Conservation (phyloP, 2,329 filamentous ascomycete genomes). For the Teratosphaeria nubilosa region DNA sequence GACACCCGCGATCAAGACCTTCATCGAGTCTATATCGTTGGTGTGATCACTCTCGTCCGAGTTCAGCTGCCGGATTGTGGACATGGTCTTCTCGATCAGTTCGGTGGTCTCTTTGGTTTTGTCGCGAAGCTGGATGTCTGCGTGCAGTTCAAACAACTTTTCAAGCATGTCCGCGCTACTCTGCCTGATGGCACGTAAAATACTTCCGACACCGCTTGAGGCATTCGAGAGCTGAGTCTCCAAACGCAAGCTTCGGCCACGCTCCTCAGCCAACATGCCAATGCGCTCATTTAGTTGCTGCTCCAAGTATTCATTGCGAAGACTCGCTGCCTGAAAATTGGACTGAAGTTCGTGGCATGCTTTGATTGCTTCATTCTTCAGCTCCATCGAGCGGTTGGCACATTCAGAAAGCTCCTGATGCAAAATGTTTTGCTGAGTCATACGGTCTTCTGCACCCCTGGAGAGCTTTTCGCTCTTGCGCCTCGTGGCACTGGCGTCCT, state of each 20-base stretch:
- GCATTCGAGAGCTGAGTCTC: conserved; percentile 10
- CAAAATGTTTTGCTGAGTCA: conserved; percentile 5
- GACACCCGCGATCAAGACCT: conserved; percentile 10
- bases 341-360: conserved; percentile 7
- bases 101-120: conserved; percentile 4
- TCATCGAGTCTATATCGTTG: conserved; percentile 12
- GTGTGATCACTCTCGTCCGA: conserved; percentile 8
- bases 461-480: conserved; percentile 6
- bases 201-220: not conserved
- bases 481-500: conserved; percentile 4
- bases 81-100: conserved; percentile 9
- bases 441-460: conserved; percentile 4
- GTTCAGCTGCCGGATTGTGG: conserved; percentile 11
- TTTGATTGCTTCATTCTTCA: conserved; percentile 11
- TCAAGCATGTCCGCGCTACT: conserved; percentile 10
- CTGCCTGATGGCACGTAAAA: conserved; percentile 7
- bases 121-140: conserved; percentile 4
- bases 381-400: conserved; percentile 7
- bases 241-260: conserved; percentile 12
- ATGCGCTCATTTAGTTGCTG: conserved; percentile 12
- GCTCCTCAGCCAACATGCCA: conserved; percentile 14
- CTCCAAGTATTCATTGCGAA: conserved; percentile 11
- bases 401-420: conserved; percentile 6
- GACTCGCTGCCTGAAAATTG: conserved; percentile 7
- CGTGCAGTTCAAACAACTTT: conserved; percentile 15